These are phyloP conservation scores for Candida tallmaniae DNA, from an alignment of 805 yeast species.

Conservation along the genomic window DNA sequence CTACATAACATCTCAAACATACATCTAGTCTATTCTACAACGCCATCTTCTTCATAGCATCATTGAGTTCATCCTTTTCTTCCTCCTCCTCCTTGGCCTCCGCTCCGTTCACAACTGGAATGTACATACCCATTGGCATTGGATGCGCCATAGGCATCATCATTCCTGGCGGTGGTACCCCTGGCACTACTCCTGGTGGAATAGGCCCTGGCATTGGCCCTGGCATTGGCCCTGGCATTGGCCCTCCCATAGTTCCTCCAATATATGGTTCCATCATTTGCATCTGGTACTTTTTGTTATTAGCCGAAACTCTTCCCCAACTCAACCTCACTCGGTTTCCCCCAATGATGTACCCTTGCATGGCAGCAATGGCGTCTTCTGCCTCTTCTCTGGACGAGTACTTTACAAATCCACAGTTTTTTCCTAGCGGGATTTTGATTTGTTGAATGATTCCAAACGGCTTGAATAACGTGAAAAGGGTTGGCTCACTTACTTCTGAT, in stretches of 20 bases:
- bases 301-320: slow-evolving; percentile 66
- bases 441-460: slow-evolving; percentile 70
- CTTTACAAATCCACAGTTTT: slow-evolving; percentile 87
- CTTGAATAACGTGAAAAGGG: slow-evolving; percentile 56
- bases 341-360: slow-evolving; percentile 89
- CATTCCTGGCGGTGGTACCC: background rate
- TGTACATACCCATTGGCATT: background rate
- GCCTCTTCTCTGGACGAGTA: slow-evolving; percentile 75
- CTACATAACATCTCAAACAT: no score
- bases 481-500: slow-evolving; percentile 57
- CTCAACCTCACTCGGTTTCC: slow-evolving; percentile 77
- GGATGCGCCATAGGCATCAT: background rate
- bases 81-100: background rate
- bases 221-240: slow-evolving; percentile 1
- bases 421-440: slow-evolving; percentile 74
- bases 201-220: background rate
- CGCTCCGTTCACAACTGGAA: slow-evolving; percentile 1
- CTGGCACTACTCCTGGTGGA: slow-evolving; percentile 2
- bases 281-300: slow-evolving; percentile 30
- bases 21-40: no score
- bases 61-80: slow-evolving; percentile 6
- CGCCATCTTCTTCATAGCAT: slow-evolving; percentile 5
- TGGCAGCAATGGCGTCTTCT: slow-evolving; percentile 75
- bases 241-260: no score
- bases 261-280: no score